Evolutionary conservation across 2,329 filamentous ascomycete genomes (phyloP).

Genomic region (Ophiostoma piceae): DNA sequence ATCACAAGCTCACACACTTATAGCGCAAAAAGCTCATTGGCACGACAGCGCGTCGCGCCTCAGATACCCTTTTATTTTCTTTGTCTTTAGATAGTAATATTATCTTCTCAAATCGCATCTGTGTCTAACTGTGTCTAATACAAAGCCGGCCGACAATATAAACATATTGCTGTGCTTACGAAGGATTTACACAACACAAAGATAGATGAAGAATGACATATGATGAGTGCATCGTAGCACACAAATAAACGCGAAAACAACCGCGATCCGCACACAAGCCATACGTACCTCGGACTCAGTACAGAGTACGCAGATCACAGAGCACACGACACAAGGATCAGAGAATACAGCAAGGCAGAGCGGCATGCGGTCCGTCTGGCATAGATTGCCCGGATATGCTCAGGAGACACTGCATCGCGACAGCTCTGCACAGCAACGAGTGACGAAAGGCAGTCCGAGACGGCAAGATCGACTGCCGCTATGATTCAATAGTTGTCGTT

Average conservation of each 20-base stretch:
- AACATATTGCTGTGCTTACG: not conserved
- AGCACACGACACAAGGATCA: not conserved
- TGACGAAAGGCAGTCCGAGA: not conserved
- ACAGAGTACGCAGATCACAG: not conserved
- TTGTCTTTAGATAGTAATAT: not conserved
- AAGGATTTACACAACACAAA: not conserved
- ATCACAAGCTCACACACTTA: not conserved
- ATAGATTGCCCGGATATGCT: constrained; percentile 5
- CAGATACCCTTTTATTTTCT: constrained; percentile 3
- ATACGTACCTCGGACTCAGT: too few relatives aligned
- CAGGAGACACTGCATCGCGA: not conserved
- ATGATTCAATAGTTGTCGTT: not conserved
- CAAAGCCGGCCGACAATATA: too few relatives aligned
- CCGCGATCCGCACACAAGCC: too few relatives aligned
- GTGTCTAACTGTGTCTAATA: too few relatives aligned
- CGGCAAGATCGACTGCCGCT: not conserved
- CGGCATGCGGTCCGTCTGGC: not conserved
- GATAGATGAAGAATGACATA: not conserved
- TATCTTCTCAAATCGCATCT: not conserved
- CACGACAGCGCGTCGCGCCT: constrained; percentile 8
- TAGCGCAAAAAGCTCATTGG: constrained; percentile 7
- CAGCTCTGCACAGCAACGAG: not conserved
- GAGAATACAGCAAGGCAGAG: not conserved
- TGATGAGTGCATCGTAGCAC: not conserved
- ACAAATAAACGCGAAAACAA: not conserved